Base-by-base conservation (phyloP, 2,329 filamentous ascomycete species). In the Fusarium piperis region DNA sequence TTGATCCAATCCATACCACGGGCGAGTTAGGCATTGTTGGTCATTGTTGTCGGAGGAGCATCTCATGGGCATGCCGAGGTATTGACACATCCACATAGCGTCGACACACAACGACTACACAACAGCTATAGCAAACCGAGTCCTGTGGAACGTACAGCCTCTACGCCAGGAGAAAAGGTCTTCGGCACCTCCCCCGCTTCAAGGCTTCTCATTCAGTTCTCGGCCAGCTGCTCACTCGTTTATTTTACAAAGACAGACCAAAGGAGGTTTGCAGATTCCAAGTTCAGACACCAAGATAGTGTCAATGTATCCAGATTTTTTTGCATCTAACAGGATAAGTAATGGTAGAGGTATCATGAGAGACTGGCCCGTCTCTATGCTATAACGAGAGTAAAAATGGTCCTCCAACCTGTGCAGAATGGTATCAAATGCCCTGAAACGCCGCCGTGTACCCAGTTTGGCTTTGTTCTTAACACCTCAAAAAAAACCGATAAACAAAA, bases 371-470 rank as follows among this genome's bases (percentile, higher is more conserved):
- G 67, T 64, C 59, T 63, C 59, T 64, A 69, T 68, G 62, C 64
- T 60, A 64, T 39, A 64, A 73, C 55, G 57, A 66, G 70, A 62
- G 67, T 65, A 70, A 51, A 75, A 67, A 58, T 63, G 70, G 30
- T 69, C 60, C 33, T 70, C 35, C 48, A 55, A 69, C 62, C 61
- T 64, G 65, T 71, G 59, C 73, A 74, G 73, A 73, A 76, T 76
- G 73, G 74, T 76, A 77, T 77, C 74, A 76, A 70, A 73, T 72
- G 66, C 62, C 51, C 65, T 66, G 20, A 58, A 73, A 76, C 74
- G 72, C 75, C 73, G 38, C 65, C 60, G 38, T 70, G 35, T 70
- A 64, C 55, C 65, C 64, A 68, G 53, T 51, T 59, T 36, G 28
- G 57, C 59, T 63, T 48, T 61, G 55, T 59, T 41, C 35, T 59